Base-by-base conservation (phyloP, 306 rosid genomes). In the Begonia masoniana region DNA sequence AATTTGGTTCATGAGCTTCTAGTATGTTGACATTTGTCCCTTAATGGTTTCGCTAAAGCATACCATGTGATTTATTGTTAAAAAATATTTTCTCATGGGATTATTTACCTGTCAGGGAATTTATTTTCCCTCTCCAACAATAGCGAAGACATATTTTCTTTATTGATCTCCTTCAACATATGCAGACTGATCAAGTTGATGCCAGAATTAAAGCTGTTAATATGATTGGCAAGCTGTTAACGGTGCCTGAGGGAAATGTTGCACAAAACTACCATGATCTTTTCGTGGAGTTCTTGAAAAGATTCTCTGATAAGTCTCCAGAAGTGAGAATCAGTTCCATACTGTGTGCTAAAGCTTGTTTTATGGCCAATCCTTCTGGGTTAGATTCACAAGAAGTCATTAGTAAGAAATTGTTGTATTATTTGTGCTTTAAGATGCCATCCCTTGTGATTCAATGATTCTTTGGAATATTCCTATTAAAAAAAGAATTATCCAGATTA, bases 161-260 rank as follows among this genome's bases (percentile, higher is more conserved):
- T 31, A 31, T 31, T 31, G 39, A 31, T 31, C 46, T 70, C 39
- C 58, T 50, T 50, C 65, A 46, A 24, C 45, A 16, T 70, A 53
- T 49, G 63, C 57, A 91, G 99, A 87, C 94, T 59, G 99, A 86
- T 64, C 96, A 91, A 67, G 96, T 91, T 48, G 99, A 91, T 69
- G 78, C 77, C 58, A 79, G 96, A 63, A 83, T 91, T 54, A 83
- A 91, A 81, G 92, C 99, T 66, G 96, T 91, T 60, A 79, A 70
- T 64, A 78, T 91, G 69, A 70, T 83, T 16, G 99, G 99, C 43
- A 83, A 78, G 68, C 83, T 91, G 63, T 72, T 86, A 70, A 63
- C 94, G 23, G 71, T 86, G 65, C 77, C 97, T 9, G 74, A 68
- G 41, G 73, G 72, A 71, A 74, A 57, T 57, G 82, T 71, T 65